phyloP scores from a whole-genome alignment of 2,329 filamentous ascomycete species.

The Arthrobotrys pseudoclavata region DNA sequence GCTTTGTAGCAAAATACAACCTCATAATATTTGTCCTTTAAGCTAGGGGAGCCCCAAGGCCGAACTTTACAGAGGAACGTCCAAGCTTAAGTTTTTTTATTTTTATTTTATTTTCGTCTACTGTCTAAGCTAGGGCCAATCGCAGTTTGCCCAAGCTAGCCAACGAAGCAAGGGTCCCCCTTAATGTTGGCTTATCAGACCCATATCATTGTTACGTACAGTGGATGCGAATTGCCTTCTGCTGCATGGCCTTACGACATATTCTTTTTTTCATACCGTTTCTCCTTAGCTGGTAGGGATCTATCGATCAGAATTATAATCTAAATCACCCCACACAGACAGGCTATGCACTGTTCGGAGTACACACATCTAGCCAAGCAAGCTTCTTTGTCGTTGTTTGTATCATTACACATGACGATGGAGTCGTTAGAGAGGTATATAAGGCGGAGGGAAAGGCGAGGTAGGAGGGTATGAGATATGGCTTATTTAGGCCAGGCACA shows the following conservation, averaged over 20 bases:
- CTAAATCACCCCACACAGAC: conserved; percentile 7
- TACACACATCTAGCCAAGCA: conserved; percentile 39
- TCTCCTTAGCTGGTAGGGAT: conserved; percentile 6
- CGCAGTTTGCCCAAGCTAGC: conserved; percentile 14
- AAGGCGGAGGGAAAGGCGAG: conserved; percentile 19
- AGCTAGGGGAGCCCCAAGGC: background rate
- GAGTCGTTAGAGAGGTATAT: conserved; percentile 36
- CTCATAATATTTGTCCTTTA: conserved; percentile 8
- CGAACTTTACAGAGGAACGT: background rate
- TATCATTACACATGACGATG: conserved; percentile 58
- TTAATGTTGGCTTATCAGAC: conserved; percentile 29
- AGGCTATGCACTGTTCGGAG: conserved; percentile 1
- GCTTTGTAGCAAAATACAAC: conserved; percentile 25
- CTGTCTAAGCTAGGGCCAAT: conserved; percentile 5
- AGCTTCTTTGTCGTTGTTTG: conserved; percentile 54
- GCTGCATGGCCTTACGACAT: conserved; percentile 20
- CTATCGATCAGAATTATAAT: conserved; percentile 15
- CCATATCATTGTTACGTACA: background rate
- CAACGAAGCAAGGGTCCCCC: conserved; percentile 6
- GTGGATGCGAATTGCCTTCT: background rate
- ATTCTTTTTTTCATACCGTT: background rate
- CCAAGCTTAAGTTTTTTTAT: conserved; percentile 22
- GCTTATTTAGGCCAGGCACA: conserved; percentile 1
- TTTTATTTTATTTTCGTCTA: background rate
- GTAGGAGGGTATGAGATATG: conserved; percentile 22